Evolutionary conservation across 2,329 filamentous ascomycete species (phyloP), one percentile per base, ranked within the genome.

Genomic region (Aspergillus sp.): DNA sequence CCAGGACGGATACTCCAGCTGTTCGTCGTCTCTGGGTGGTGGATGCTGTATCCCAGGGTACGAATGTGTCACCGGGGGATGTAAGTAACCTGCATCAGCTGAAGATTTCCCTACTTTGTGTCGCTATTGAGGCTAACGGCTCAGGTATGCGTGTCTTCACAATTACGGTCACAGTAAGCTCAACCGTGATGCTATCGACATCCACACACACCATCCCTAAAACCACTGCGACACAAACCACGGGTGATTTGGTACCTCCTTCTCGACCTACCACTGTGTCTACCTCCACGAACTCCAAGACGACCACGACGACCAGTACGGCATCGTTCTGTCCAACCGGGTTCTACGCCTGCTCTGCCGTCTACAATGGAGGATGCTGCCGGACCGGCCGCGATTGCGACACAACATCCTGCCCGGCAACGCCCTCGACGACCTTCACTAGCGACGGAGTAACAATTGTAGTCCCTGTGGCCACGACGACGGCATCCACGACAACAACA

Each of bases 281-380:
- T 12, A 76, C 75, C 1, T 67, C 72, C 6, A 73, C 75, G 5
- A 76, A 77, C 28, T 74, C 80, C 12, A 72, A 80, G 55, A 63
- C 69, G 51, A 71, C 66, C 4, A 67, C 70, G 15, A 76, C 53
- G 3, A 47, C 53, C 39, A 30, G 25, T 23, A 47, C 76, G 32
- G 81, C 64, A 36, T 69, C 74, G 8, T 70, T 84, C 68, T 98
- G 94, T 69, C 94, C 94, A 0, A 93, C 89, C 0, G 93, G 93
- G 2, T 98, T 93, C 81, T 98, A 98, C 76, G 89, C 91, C 54
- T 98, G 94, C 76, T 86, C 89, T 2, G 94, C 94, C 2, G 87
- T 88, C 61, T 91, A 93, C 61, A 80, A 84, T 2, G 92, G 91
- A 13, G 92, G 92, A 19, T 98, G 94, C 79, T 98, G 94, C 78